phyloP scores from a whole-genome alignment of 163 green algal genomes.

The Picocystis sp. region DNA sequence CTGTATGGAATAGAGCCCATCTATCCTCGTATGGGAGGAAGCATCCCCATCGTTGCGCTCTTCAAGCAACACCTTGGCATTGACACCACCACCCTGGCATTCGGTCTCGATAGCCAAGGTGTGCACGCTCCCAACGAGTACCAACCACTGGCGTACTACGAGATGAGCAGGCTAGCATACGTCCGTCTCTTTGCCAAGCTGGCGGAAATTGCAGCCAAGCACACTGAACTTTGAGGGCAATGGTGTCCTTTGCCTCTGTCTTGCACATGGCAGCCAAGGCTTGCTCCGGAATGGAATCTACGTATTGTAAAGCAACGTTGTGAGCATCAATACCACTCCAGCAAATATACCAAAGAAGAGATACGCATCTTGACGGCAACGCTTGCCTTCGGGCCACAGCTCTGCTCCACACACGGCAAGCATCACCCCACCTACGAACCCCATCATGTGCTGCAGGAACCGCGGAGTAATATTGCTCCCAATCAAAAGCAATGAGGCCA shows the following conservation, averaged over 20 bases:
- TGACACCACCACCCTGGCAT: conserved; percentile 23
- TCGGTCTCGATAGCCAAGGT: conserved; percentile 19
- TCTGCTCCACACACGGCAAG: conserved; percentile 63
- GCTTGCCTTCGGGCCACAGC: conserved; percentile 65
- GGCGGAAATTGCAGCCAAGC: no score
- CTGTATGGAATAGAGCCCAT: conserved; percentile 12
- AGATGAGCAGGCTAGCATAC: no score
- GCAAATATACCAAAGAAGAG: conserved; percentile 39
- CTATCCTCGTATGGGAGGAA: conserved; percentile 22
- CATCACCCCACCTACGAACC: conserved; percentile 72
- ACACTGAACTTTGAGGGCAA: no score
- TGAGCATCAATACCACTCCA: conserved; percentile 53
- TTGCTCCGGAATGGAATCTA: no score
- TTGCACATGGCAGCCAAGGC: no score
- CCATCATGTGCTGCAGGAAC: conserved; percentile 50
- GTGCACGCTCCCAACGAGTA: conserved; percentile 38
- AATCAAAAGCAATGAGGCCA: conserved; percentile 50
- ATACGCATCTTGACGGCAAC: conserved; percentile 43
- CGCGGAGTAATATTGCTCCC: conserved; percentile 43
- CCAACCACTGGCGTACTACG: not conserved
- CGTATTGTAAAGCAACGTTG: conserved; percentile 31
- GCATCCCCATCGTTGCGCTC: conserved; percentile 25
- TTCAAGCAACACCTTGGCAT: conserved; percentile 20
- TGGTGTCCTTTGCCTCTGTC: no score
- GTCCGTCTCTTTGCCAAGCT: no score